Conservation (phyloP, 1,139 yeast species). For the Blastobotrys aristatus region DNA sequence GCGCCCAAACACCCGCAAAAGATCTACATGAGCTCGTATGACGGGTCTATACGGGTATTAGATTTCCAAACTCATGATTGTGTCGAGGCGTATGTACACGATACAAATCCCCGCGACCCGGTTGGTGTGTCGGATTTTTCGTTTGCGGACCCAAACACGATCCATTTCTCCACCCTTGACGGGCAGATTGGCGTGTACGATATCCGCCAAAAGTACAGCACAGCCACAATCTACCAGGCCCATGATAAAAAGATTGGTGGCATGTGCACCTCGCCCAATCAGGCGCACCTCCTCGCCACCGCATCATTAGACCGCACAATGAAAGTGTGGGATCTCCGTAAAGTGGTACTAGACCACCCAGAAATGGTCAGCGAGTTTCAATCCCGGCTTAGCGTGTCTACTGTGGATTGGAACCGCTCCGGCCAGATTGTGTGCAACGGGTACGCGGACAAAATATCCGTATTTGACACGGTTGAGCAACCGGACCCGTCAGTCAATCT, state of each 20-base stretch:
- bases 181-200: conserved; percentile 78
- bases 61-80: conserved; percentile 55
- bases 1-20: conserved; percentile 48
- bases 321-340: conserved; percentile 79
- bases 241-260: conserved; percentile 93
- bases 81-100: conserved; percentile 47
- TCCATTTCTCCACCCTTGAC: conserved; percentile 68
- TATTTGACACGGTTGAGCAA: conserved; percentile 43
- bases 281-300: conserved; percentile 61
- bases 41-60: conserved; percentile 72
- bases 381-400: conserved; percentile 75
- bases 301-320: conserved; percentile 83
- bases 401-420: conserved; percentile 75
- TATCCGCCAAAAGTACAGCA: conserved; percentile 42
- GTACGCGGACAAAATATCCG: conserved; percentile 73
- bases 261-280: conserved; percentile 67
- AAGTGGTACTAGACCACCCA: conserved; percentile 42
- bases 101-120: conserved; percentile 28
- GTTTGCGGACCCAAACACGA: conserved; percentile 47
- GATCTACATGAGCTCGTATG: conserved; percentile 72
- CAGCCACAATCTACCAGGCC: conserved; percentile 45
- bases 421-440: conserved; percentile 87
- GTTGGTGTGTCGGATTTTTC: conserved; percentile 47
- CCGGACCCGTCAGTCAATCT: conserved; percentile 53
- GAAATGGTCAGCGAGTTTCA: conserved; percentile 57